Base-by-base conservation (phyloP, 202 grass and related monocot species). In the Carex arenaria region DNA sequence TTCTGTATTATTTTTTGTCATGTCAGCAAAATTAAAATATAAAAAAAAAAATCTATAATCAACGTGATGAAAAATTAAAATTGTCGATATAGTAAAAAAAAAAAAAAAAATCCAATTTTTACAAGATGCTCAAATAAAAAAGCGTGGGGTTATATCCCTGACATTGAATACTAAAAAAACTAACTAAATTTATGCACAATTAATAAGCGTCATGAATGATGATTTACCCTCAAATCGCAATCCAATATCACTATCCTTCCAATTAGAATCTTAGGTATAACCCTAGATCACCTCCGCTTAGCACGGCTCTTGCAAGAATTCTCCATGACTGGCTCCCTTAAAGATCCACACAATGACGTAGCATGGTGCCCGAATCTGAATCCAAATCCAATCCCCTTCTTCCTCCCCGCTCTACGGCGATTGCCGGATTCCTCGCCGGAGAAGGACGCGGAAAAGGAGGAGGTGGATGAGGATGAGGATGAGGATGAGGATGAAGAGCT, bases 311-410 rank as follows among this genome's bases (percentile, higher is more conserved):
- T 82, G 61, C 40, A 68, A 47, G 80, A 19, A 3, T 62, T 51
- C 40, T 67, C 80, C 26, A 53, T 10, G 10, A 82, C 62, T n/a
- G 19, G 62, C 14, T 66, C 80, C 43, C 23, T 55, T 12, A 9
- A 8, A 34, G 80, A 82, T 67, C 80, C 80, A 6, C 80, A 82
- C 28, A 82, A 18, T 30, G 63, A 45, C 13, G 15, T 32, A 7
- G 80, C 80, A 82, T 67, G 80, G 31, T 22, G 42, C 60, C 80
- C 57, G 61, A 64, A 80, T 20, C 59, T 62, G n/a, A 19, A 67
- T 13, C n/a, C 62, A 15, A 54, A 54, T 26, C 42, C 80, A 15
- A 82, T 32, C 20, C 42, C n/a, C 36, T 67, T 67, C 61, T 66
- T 53, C 80, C 45, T 82, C 20, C 47, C 26, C 32, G 15, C 5